phyloP scores from a whole-genome alignment of 2,329 filamentous ascomycete species.

The Aspergillus costaricaensis region DNA sequence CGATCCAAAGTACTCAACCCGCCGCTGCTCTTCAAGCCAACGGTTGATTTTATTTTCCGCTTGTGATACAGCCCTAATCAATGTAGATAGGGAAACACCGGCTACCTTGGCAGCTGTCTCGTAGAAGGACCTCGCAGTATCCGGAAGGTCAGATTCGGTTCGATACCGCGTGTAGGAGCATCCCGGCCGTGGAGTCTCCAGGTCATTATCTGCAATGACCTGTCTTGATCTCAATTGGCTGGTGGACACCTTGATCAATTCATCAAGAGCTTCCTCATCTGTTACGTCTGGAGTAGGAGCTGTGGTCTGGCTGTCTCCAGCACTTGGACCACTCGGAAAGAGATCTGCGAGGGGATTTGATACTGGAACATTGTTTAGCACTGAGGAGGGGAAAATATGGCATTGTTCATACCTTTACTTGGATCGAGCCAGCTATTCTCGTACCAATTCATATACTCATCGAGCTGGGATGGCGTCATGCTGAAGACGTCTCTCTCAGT shows the following conservation, averaged over 20 bases:
- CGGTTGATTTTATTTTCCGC: constrained; percentile 51
- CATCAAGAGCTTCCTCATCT: constrained; percentile 32
- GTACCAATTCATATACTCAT: constrained; percentile 80
- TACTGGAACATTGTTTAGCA: constrained; percentile 11
- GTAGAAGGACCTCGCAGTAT: constrained; percentile 52
- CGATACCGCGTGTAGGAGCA: constrained; percentile 54
- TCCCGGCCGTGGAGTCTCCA: constrained; percentile 49
- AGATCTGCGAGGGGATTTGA: constrained; percentile 43
- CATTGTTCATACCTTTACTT: constrained; percentile 26
- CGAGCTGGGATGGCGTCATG: constrained; percentile 64
- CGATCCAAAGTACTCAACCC: constrained; percentile 30
- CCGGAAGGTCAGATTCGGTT: constrained; percentile 50
- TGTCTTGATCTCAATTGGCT: constrained; percentile 41
- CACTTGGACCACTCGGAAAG: constrained; percentile 40
- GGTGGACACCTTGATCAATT: constrained; percentile 48
- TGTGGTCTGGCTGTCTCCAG: constrained; percentile 16
- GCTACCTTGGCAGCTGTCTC: constrained; percentile 53
- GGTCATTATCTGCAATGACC: constrained; percentile 40
- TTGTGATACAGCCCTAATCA: constrained; percentile 54
- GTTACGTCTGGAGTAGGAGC: constrained; percentile 16
- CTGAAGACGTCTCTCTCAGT: constrained; percentile 63
- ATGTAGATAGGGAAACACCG: constrained; percentile 52
- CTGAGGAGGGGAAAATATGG: neutral
- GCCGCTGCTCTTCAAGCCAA: constrained; percentile 39
- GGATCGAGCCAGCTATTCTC: constrained; percentile 61